Conservation (phyloP, 306 rosid genomes). For the Rosa persica region DNA sequence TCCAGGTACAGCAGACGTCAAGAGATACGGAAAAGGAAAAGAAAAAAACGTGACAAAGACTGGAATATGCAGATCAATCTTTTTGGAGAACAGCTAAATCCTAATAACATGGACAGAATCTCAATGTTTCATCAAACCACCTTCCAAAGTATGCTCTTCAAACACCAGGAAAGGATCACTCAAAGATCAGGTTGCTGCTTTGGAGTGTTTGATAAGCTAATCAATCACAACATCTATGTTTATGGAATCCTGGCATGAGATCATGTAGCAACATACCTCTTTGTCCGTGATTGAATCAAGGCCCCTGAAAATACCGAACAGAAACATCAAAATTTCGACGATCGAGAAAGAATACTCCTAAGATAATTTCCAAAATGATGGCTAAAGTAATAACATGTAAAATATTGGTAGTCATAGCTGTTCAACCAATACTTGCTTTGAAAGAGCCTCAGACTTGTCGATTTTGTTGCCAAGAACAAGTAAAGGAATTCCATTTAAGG, state of each 20-base stretch:
- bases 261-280: constrained; percentile 94
- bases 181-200: constrained; percentile 53
- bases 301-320: constrained; percentile 56
- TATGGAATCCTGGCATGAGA: constrained; percentile 92
- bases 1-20: neutral
- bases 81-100: neutral
- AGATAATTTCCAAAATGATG: neutral
- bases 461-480: constrained; percentile 92
- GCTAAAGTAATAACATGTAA: constrained; percentile 5
- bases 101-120: neutral
- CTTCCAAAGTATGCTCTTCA: constrained; percentile 10
- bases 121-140: neutral
- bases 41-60: neutral
- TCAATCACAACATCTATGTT: constrained; percentile 91
- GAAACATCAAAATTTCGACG: constrained; percentile 8
- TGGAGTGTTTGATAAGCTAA: constrained; percentile 97
- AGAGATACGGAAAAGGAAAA: neutral
- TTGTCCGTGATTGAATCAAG: constrained; percentile 74
- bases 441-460: constrained; percentile 92
- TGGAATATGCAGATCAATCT: constrained; percentile 10
- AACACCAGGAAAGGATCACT: constrained; percentile 12
- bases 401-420: constrained; percentile 62
- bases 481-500: constrained; percentile 74
- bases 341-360: neutral
- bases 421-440: constrained; percentile 84